These are phyloP conservation scores for Platismatia glauca DNA, from an alignment of 495 filamentous ascomycete genomes.

Conservation along the genomic window DNA sequence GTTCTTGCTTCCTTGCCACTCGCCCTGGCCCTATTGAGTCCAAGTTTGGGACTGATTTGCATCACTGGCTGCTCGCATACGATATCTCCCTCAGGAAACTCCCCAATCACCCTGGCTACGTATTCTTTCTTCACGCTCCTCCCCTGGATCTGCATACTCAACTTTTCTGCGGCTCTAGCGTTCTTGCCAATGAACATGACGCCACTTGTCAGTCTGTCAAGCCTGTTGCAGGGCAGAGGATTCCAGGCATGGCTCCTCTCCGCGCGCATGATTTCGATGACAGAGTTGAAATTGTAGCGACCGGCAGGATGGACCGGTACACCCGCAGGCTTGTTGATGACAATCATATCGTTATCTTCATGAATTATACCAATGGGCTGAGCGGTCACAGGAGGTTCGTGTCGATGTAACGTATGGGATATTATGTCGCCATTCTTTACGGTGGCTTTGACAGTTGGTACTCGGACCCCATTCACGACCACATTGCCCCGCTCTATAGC, in stretches of 20 bases:
- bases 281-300: constrained; percentile 87
- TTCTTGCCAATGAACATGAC: constrained; percentile 96
- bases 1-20: constrained; percentile 84
- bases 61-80: constrained; percentile 91
- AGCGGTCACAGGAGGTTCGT: constrained; percentile 87
- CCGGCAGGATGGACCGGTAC: constrained; percentile 92
- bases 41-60: constrained; percentile 87
- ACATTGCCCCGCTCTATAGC: constrained; percentile 74
- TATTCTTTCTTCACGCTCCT: constrained; percentile 90
- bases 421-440: constrained; percentile 79
- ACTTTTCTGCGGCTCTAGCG: constrained; percentile 63
- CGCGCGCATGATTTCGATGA: constrained; percentile 84
- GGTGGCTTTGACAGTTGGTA: constrained; percentile 44
- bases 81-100: constrained; percentile 69
- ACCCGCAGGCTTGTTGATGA: constrained; percentile 93
- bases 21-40: constrained; percentile 84
- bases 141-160: constrained; percentile 59
- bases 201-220: constrained; percentile 90
- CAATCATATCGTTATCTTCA: constrained; percentile 84
- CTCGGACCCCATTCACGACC: constrained; percentile 57
- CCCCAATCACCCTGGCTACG: constrained; percentile 78
- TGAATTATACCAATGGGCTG: constrained; percentile 71
- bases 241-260: constrained; percentile 61
- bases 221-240: constrained; percentile 79
- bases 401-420: constrained; percentile 87